Evolutionary conservation across 1,284 basidiomycete genomes (phyloP).

Genomic region (Phylloporus sp.): DNA sequence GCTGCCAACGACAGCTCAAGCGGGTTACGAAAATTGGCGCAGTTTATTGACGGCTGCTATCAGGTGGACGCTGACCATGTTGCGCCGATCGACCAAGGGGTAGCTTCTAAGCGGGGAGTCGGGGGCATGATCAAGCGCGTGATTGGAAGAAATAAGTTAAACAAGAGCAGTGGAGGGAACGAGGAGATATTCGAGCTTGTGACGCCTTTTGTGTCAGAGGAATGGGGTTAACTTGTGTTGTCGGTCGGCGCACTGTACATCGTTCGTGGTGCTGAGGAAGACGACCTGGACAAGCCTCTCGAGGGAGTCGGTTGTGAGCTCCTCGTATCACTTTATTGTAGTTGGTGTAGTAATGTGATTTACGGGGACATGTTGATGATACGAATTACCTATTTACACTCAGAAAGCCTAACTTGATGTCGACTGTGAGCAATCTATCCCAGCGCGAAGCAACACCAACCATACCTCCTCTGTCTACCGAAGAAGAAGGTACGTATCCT

Average conservation of each 20-base stretch:
- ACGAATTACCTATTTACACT: no score
- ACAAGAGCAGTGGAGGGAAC: conserved; percentile 55
- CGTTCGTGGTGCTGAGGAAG: background rate
- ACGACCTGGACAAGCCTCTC: no score
- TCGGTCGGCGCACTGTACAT: background rate
- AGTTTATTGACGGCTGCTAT: conserved; percentile 55
- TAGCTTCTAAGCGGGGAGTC: conserved; percentile 44
- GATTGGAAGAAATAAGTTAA: conserved; percentile 56
- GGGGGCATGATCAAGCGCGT: conserved; percentile 62
- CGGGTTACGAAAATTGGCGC: conserved; percentile 64
- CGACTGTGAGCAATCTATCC: conserved; percentile 15
- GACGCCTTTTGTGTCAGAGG: conserved; percentile 76
- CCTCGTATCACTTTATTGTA: no score
- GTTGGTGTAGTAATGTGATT: background rate
- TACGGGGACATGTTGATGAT: no score
- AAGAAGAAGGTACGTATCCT: conserved; percentile 64
- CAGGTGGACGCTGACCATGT: conserved; percentile 45
- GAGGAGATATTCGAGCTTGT: conserved; percentile 79
- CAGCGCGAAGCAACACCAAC: conserved; percentile 14
- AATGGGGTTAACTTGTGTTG: conserved; percentile 49
- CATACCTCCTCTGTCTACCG: conserved; percentile 55
- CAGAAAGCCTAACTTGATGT: conserved; percentile 11
- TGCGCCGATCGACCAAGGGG: conserved; percentile 35
- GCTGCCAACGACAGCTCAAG: conserved; percentile 59
- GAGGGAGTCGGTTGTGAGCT: no score